Evolutionary conservation across 371 early-diverging fungal genomes (phyloP), one percentile per base, ranked within the genome.

Genomic region (Mortierella sp.): DNA sequence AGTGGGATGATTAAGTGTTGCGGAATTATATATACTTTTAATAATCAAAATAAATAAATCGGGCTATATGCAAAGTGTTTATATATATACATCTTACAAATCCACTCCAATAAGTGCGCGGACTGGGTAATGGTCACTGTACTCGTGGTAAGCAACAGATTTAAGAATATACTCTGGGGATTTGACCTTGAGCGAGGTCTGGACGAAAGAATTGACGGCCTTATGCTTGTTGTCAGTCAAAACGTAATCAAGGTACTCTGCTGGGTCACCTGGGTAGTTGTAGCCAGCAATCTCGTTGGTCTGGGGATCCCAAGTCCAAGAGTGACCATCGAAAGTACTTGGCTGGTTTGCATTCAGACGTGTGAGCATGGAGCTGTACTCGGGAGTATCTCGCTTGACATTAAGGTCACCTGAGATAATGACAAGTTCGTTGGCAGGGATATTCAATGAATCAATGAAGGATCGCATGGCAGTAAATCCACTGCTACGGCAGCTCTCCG

Each of bases 91-190:
- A 55, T 7, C 22, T 51, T 45, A 67, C 45, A 75, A 61, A 45
- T 68, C 66, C 3, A 61, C 60, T 13, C 61, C 45, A 42, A 80
- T 70, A 28, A 64, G 45, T 0, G 57, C 35, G 9, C 15, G 29
- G 60, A 80, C 80, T 2, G 80, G 80, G 43, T 80, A 80, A 31
- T 80, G 80, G 34, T 80, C 80, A 29, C 71, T 66, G 61, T 80
- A 80, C 17, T 80, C 80, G 26, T 74, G 59, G 35, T 74, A 80
- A 0, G 74, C 64, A 5, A 40, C 71, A 3, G 53, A 42, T 28
- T 70, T 57, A 59, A 80, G 62, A 13, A 49, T 45, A 35, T 74
- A 80, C 10, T 70, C 65, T 19, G 80, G 28, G 2, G 80, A 66
- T 34, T 80, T 42, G 15, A 74, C 61, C 17, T 42, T 29, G 61